Conservation (phyloP, 2,329 filamentous ascomycete genomes). For the Xylogone sp. region DNA sequence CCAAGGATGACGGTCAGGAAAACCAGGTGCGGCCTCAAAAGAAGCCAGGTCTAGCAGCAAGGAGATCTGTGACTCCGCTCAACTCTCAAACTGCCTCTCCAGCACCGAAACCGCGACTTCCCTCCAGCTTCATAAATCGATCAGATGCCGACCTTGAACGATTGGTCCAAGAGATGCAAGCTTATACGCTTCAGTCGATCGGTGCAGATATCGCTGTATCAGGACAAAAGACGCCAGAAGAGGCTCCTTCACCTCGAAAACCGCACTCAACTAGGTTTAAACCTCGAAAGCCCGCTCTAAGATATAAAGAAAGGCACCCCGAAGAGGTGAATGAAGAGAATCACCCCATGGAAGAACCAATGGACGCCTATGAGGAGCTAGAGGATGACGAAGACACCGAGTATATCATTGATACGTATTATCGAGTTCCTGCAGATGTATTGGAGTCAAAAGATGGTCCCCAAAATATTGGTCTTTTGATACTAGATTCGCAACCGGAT, state of each 20-base stretch:
- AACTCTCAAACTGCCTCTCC: slow-evolving; percentile 1
- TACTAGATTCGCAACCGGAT: slow-evolving; percentile 28
- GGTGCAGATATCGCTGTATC: slow-evolving; percentile 26
- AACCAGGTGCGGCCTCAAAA: slow-evolving; percentile 16
- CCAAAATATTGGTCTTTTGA: slow-evolving; percentile 39
- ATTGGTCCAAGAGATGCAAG: slow-evolving; percentile 52
- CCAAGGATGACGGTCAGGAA: background rate
- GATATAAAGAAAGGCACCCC: slow-evolving; percentile 54
- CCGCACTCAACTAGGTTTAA: slow-evolving; percentile 40
- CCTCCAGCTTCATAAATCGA: slow-evolving; percentile 33
- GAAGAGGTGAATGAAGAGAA: slow-evolving; percentile 25
- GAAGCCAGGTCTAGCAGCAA: slow-evolving; percentile 20
- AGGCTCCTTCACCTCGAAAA: slow-evolving; percentile 4
- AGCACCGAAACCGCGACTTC: slow-evolving; percentile 27
- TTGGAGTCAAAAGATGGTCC: slow-evolving; percentile 43
- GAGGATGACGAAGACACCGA: slow-evolving; percentile 51
- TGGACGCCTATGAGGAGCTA: slow-evolving; percentile 35
- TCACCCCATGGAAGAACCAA: slow-evolving; percentile 19
- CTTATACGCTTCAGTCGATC: slow-evolving; percentile 56
- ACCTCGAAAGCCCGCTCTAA: slow-evolving; percentile 51
- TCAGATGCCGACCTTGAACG: slow-evolving; percentile 33
- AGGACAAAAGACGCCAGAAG: slow-evolving; percentile 8
- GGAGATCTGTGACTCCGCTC: slow-evolving; percentile 8
- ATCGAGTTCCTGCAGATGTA: slow-evolving; percentile 52
- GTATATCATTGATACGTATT: slow-evolving; percentile 62